These are phyloP conservation scores for Phylloporus sp. DNA, from an alignment of 768 basidiomycete species.

Conservation along the genomic window DNA sequence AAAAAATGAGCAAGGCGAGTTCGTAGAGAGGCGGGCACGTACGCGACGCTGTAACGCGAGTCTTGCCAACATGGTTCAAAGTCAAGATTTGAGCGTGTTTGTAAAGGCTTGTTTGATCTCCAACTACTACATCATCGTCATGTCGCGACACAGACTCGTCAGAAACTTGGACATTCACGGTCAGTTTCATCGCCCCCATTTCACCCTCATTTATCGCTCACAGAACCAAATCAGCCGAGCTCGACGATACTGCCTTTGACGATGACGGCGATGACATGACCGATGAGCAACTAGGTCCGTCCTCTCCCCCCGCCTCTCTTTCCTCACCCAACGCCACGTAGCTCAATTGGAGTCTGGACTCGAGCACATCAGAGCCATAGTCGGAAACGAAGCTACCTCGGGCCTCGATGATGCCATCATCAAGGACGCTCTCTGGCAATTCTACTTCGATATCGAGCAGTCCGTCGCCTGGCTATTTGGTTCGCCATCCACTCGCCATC, in stretches of 20 bases:
- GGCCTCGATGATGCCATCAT: constrained; percentile 73
- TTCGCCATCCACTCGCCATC: constrained; percentile 33
- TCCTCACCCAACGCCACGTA: constrained; percentile 26
- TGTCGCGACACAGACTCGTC: constrained; percentile 92
- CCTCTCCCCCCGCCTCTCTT: not conserved
- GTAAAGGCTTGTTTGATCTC: constrained; percentile 3
- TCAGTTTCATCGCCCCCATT: constrained; percentile 29
- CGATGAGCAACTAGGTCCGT: constrained; percentile 73
- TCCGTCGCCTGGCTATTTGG: constrained; percentile 71
- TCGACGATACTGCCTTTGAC: constrained; percentile 75
- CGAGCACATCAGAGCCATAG: constrained; percentile 57
- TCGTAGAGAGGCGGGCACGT: constrained; percentile 23
- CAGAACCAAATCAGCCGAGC: constrained; percentile 58
- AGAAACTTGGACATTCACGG: constrained; percentile 80
- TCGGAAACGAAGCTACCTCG: constrained; percentile 62
- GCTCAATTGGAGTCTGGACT: constrained; percentile 68
- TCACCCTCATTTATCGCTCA: not conserved
- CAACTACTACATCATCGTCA: constrained; percentile 7
- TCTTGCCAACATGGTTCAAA: constrained; percentile 46
- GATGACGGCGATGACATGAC: constrained; percentile 79
- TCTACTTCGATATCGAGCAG: constrained; percentile 78
- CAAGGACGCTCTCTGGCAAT: constrained; percentile 79
- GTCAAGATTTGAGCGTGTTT: constrained; percentile 20
- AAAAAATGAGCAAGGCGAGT: not conserved
- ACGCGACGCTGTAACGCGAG: constrained; percentile 43